These are phyloP conservation scores for Delphinella strobiligena DNA, from an alignment of 2,329 filamentous ascomycete genomes.

Conservation along the genomic window DNA sequence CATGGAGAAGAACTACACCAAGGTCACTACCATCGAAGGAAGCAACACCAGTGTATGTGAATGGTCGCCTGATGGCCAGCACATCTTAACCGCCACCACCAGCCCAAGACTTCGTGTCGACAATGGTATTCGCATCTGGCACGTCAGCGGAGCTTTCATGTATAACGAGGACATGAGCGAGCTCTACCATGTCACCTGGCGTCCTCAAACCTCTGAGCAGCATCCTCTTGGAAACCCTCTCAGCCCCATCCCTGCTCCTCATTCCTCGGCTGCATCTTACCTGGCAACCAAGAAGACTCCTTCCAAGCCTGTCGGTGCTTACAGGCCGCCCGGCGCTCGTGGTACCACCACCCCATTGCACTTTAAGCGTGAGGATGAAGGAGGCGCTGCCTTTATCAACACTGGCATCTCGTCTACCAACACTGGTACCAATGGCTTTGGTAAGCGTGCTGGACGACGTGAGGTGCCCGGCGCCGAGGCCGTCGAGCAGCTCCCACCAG, in stretches of 20 bases:
- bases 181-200: constrained; percentile 79
- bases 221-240: constrained; percentile 60
- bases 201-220: constrained; percentile 55
- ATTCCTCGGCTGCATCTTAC: constrained; percentile 71
- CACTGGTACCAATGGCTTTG: constrained; percentile 64
- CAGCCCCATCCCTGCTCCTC: constrained; percentile 60
- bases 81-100: constrained; percentile 94
- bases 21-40: constrained; percentile 87
- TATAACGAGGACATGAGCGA: constrained; percentile 94
- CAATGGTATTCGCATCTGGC: constrained; percentile 93
- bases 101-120: constrained; percentile 91
- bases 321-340: constrained; percentile 85
- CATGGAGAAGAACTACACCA: constrained; percentile 82
- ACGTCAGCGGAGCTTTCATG: constrained; percentile 77
- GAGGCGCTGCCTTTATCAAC: constrained; percentile 75
- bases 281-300: constrained; percentile 83
- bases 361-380: constrained; percentile 96
- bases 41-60: constrained; percentile 93
- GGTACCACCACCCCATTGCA: constrained; percentile 79
- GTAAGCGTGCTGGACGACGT: constrained; percentile 51
- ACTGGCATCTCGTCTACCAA: constrained; percentile 62
- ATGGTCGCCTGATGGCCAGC: constrained; percentile 93
- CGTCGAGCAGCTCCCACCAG: constrained; percentile 50
- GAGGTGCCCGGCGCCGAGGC: constrained; percentile 80
- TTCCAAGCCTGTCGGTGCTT: constrained; percentile 93